Conservation (phyloP, 495 filamentous ascomycete genomes). For the Aspergillus steynii region DNA sequence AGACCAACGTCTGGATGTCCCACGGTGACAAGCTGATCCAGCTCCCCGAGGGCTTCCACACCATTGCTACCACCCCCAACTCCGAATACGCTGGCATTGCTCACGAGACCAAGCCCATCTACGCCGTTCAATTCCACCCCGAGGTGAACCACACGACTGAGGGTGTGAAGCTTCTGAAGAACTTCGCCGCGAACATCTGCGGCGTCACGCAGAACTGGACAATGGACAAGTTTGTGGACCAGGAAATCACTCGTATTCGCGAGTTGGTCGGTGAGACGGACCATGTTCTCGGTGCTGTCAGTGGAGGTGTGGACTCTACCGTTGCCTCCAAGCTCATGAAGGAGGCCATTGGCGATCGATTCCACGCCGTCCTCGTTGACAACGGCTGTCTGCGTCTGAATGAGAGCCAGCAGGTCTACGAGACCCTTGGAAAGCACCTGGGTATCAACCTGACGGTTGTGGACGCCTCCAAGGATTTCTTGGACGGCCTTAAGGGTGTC, state of each 20-base stretch:
- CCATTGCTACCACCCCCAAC: constrained; percentile 73
- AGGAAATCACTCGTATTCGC: constrained; percentile 76
- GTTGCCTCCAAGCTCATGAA: constrained; percentile 84
- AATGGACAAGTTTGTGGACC: constrained; percentile 77
- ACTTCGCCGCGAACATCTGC: constrained; percentile 84
- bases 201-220: constrained; percentile 72
- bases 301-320: constrained; percentile 90
- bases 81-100: constrained; percentile 81
- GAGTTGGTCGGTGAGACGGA: constrained; percentile 73
- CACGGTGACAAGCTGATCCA: constrained; percentile 80
- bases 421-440: constrained; percentile 71
- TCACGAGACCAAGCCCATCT: constrained; percentile 64
- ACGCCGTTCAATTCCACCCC: constrained; percentile 78
- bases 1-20: constrained; percentile 79
- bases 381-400: constrained; percentile 86
- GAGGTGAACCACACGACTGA: constrained; percentile 65
- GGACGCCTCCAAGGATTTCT: constrained; percentile 75
- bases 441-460: constrained; percentile 90
- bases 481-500: constrained; percentile 72
- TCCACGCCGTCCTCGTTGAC: constrained; percentile 86
- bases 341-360: constrained; percentile 79
- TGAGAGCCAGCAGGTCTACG: constrained; percentile 77
- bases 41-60: constrained; percentile 69
- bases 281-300: constrained; percentile 83
- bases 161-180: constrained; percentile 66